Conservation (phyloP, 148 eudicot genomes). For the Dysphania ambrosioides region DNA sequence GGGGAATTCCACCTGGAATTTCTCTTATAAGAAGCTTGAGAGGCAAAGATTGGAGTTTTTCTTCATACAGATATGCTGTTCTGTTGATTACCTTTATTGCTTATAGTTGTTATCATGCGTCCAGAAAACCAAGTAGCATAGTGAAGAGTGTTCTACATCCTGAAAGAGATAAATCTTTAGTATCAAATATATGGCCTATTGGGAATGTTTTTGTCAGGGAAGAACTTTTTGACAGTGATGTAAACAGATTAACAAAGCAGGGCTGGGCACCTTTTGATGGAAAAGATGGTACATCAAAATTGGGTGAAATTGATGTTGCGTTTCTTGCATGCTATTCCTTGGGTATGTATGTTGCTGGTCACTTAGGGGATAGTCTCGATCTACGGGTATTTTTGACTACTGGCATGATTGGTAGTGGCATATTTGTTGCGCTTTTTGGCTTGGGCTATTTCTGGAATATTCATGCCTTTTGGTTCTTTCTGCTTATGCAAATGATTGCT, state of each 20-base stretch:
- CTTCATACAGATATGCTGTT: constrained; percentile 63
- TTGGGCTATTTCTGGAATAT: constrained; percentile 79
- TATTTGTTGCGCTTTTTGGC: constrained; percentile 83
- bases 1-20: constrained; percentile 68
- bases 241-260: constrained; percentile 12
- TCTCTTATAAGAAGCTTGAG: constrained; percentile 49
- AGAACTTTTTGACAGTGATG: constrained; percentile 18
- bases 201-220: constrained; percentile 54
- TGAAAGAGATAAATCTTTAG: constrained; percentile 18
- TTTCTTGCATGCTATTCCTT: constrained; percentile 77
- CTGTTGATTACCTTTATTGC: constrained; percentile 83
- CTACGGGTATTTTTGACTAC: constrained; percentile 69
- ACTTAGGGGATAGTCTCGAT: constrained; percentile 79
- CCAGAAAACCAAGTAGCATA: constrained; percentile 91
- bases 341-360: constrained; percentile 94
- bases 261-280: constrained; percentile 93
- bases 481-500: constrained; percentile 83
- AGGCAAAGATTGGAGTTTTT: constrained; percentile 73
- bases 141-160: constrained; percentile 93
- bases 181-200: constrained; percentile 57
- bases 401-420: constrained; percentile 94
- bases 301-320: constrained; percentile 91
- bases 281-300: constrained; percentile 57
- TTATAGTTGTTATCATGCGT: constrained; percentile 84
- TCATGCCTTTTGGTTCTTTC: constrained; percentile 69